A percentile compares a stretch with the other conserved stretches of the same genome.
Conservation (phyloP, 176 grass and related monocot species). For the Hyparrhenia diplandra region DNA sequence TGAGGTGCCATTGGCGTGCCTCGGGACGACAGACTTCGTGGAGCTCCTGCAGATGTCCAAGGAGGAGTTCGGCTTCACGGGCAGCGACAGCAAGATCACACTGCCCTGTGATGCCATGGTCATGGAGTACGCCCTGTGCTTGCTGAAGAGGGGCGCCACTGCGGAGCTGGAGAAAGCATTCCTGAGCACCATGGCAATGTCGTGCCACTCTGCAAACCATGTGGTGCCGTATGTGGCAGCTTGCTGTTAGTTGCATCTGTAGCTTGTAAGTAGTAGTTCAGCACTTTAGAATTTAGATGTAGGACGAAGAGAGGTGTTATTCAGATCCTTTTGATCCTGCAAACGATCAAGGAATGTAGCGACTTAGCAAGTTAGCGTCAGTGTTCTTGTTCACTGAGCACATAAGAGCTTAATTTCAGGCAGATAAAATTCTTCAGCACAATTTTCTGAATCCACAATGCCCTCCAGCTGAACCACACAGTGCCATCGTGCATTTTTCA, state of each 20-base stretch:
- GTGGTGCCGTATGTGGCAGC: not conserved
- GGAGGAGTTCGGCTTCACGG: constrained; percentile 22
- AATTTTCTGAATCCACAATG: not conserved
- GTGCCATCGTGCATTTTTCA: not conserved
- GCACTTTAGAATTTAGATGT: no score
- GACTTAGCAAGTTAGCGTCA: not conserved
- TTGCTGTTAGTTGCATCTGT: not conserved
- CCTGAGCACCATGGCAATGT: constrained; percentile 10
- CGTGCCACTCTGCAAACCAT: not conserved
- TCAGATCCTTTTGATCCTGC: not conserved
- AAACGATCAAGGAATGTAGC: not conserved
- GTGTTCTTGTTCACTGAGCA: not conserved
- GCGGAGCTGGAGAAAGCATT: constrained; percentile 41
- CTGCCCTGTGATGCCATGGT: not conserved
- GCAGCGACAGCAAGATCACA: not conserved
- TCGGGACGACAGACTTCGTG: constrained; percentile 7
- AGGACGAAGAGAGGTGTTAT: not conserved
- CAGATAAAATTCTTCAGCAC: no score
- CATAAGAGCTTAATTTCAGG: not conserved
- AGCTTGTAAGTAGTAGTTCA: no score
- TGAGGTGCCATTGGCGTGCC: constrained; percentile 47
- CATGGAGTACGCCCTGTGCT: constrained; percentile 17
- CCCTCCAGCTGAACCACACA: not conserved
- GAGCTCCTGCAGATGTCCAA: constrained; percentile 31
- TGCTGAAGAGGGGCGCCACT: constrained; percentile 33